A percentile compares a stretch with the other conserved stretches of the same genome.
Conservation (phyloP, 2,329 filamentous ascomycete genomes). For the Mycosphaerella sp. region DNA sequence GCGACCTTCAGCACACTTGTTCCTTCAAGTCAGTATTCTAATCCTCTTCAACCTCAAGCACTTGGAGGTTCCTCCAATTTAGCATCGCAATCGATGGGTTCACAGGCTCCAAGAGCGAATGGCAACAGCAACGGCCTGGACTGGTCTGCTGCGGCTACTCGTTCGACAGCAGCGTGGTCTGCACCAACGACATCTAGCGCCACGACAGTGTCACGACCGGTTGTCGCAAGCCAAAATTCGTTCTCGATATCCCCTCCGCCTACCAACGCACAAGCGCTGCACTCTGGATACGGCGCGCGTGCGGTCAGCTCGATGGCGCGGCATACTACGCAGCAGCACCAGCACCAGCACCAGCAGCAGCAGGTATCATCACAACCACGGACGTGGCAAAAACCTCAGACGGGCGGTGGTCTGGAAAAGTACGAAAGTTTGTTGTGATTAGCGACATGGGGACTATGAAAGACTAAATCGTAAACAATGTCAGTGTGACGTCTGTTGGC, state of each 20-base stretch:
- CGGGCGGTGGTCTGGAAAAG: constrained; percentile 52
- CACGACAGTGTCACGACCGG: not conserved
- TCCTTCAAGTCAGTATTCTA: constrained; percentile 37
- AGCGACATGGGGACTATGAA: too few relatives aligned
- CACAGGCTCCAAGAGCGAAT: not conserved
- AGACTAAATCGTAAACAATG: not conserved
- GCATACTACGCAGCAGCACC: too few relatives aligned
- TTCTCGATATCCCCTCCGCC: constrained; percentile 30
- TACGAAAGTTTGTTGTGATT: constrained; percentile 59
- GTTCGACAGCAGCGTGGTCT: constrained; percentile 13
- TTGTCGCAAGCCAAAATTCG: not conserved
- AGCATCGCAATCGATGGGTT: constrained; percentile 17
- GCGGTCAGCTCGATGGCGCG: constrained; percentile 27
- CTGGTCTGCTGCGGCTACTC: constrained; percentile 7
- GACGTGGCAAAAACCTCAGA: constrained; percentile 24
- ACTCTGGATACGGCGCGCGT: constrained; percentile 34
- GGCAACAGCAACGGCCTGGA: constrained; percentile 2
- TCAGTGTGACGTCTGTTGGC: too few relatives aligned
- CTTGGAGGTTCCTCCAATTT: constrained; percentile 25
- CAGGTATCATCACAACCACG: constrained; percentile 20
- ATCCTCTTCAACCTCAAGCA: constrained; percentile 36
- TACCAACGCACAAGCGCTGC: constrained; percentile 32
- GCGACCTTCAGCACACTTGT: constrained; percentile 33
- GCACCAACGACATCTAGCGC: constrained; percentile 23
- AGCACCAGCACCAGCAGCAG: too few relatives aligned